These are phyloP conservation scores for Sugiyamaella paludigena DNA, from an alignment of 1,139 yeast genomes.

Conservation along the genomic window DNA sequence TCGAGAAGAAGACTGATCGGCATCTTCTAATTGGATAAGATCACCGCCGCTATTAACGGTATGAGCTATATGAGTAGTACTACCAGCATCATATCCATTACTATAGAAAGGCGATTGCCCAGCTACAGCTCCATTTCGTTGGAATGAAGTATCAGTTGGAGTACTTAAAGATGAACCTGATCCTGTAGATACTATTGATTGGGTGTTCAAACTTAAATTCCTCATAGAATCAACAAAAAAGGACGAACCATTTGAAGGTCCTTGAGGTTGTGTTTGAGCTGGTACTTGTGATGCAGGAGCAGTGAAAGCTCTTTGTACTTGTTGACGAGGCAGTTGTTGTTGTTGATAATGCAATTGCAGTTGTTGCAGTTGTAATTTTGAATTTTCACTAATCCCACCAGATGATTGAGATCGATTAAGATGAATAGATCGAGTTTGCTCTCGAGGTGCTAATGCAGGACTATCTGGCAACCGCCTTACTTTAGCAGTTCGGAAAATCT, in stretches of 20 bases:
- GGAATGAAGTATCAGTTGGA: conserved; percentile 9
- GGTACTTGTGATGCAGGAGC: background rate
- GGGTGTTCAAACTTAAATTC: conserved; percentile 4
- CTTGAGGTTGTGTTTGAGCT: background rate
- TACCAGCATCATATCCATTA: background rate
- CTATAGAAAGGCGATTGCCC: background rate
- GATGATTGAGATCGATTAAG: conserved; percentile 8
- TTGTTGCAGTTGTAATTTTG: background rate
- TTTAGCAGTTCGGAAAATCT: conserved; percentile 69
- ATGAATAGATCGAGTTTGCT: conserved; percentile 14
- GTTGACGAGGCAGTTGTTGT: conserved; percentile 2
- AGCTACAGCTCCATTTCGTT: background rate
- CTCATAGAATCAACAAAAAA: conserved; percentile 5
- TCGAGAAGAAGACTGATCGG: conserved; percentile 7
- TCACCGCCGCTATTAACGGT: conserved; percentile 8
- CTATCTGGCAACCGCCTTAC: conserved; percentile 53
- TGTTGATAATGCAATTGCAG: background rate
- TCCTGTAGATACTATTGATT: background rate
- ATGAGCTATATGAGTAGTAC: conserved; percentile 3
- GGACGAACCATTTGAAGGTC: conserved; percentile 1
- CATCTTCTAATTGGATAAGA: conserved; percentile 23
- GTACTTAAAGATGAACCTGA: conserved; percentile 7
- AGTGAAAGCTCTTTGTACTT: conserved; percentile 8
- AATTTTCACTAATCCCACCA: background rate
- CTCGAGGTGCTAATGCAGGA: conserved; percentile 55